Conservation (phyloP, 208 protist species). For the Trypanosoma avium region DNA sequence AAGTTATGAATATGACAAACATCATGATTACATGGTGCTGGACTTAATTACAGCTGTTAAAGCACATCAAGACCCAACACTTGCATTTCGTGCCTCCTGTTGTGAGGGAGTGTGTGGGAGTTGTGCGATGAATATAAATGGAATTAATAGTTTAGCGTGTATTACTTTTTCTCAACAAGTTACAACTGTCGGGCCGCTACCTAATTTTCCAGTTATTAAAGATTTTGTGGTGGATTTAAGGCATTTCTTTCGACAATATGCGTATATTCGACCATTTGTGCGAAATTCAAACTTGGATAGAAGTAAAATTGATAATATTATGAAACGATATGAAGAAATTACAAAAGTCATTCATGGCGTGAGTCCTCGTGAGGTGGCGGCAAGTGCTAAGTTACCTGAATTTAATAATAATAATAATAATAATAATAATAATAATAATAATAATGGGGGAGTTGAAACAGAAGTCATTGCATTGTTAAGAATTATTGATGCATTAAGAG, state of each 20-base stretch:
- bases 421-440: too few relatives aligned
- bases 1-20: slow-evolving; percentile 90
- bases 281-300: slow-evolving; percentile 85
- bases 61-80: slow-evolving; percentile 89
- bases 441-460: slow-evolving; percentile 20
- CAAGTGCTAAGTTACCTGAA: slow-evolving; percentile 11
- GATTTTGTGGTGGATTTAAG: slow-evolving; percentile 91
- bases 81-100: slow-evolving; percentile 90
- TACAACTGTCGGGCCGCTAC: slow-evolving; percentile 84
- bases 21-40: slow-evolving; percentile 93
- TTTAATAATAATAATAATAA: too few relatives aligned
- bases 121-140: slow-evolving; percentile 95
- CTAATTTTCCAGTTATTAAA: slow-evolving; percentile 92
- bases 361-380: slow-evolving; percentile 36
- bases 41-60: slow-evolving; percentile 90
- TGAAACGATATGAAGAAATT: slow-evolving; percentile 75
- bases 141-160: slow-evolving; percentile 91
- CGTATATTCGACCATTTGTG: slow-evolving; percentile 88
- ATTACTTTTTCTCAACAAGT: slow-evolving; percentile 84
- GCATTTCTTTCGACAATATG: slow-evolving; percentile 92
- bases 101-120: slow-evolving; percentile 93
- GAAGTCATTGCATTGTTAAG: slow-evolving; percentile 47
- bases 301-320: slow-evolving; percentile 76
- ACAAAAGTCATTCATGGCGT: slow-evolving; percentile 61
- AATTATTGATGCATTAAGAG: slow-evolving; percentile 59